A percentile compares a stretch with the other conserved stretches of the same genome.
phyloP scores from a whole-genome alignment of 495 filamentous ascomycete genomes.

The Bathelium albidoporum region DNA sequence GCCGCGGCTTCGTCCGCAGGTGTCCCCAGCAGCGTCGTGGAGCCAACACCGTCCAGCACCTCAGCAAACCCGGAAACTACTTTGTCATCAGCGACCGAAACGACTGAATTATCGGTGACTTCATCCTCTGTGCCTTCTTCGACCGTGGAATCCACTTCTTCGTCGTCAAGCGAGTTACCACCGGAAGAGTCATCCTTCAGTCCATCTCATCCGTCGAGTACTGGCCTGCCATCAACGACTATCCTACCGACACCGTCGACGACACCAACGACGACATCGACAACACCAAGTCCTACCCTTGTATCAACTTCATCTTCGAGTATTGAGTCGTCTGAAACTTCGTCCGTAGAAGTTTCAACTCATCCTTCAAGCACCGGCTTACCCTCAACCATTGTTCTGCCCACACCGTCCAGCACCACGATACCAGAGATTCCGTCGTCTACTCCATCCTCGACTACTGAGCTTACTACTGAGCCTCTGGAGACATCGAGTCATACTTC shows the following conservation, averaged over 20 bases:
- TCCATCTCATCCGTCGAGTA: not conserved
- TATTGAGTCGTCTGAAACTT: not conserved
- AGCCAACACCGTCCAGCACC: conserved; percentile 2
- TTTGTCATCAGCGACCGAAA: conserved; percentile 3
- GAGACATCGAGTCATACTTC: not conserved
- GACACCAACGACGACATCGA: not conserved
- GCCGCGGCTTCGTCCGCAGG: not conserved
- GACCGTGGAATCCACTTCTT: not conserved
- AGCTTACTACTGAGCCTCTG: not conserved
- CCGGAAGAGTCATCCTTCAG: not conserved
- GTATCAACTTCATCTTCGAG: not conserved
- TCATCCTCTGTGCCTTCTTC: not conserved
- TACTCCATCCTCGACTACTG: not conserved
- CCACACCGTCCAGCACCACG: not conserved
- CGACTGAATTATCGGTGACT: not conserved
- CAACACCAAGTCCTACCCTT: not conserved
- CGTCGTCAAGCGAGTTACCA: not conserved
- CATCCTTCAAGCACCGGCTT: not conserved
- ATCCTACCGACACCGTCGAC: not conserved
- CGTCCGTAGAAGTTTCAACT: not conserved
- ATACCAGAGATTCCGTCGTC: not conserved
- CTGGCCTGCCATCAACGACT: too few species aligned
- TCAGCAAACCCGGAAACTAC: conserved; percentile 4
- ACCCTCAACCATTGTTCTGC: not conserved
- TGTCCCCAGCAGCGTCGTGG: not conserved